Evolutionary conservation across 441 rosid genomes (phyloP).

Genomic region (Viola pubescens): DNA sequence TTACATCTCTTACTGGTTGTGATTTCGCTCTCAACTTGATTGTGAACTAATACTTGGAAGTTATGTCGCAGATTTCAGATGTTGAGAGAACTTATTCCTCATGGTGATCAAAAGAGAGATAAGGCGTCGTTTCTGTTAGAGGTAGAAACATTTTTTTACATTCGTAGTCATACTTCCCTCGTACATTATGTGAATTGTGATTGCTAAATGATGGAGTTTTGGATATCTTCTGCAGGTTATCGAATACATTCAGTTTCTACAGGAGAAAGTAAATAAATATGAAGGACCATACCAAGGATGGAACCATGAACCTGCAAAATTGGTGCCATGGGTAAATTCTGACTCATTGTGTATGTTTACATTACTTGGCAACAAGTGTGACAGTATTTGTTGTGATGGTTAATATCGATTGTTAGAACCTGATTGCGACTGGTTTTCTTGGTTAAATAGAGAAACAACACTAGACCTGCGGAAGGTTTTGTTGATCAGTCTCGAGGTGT

Average conservation of each 20-base stretch:
- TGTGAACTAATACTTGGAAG: background rate
- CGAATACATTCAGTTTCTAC: constrained; percentile 83
- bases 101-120: constrained; percentile 87
- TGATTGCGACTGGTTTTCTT: background rate
- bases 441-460: constrained; percentile 46
- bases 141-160: constrained; percentile 29
- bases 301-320: constrained; percentile 61
- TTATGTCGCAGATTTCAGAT: constrained; percentile 63
- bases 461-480: constrained; percentile 35
- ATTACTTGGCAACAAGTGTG: too few species aligned
- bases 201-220: constrained; percentile 7
- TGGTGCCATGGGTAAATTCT: constrained; percentile 59
- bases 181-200: background rate
- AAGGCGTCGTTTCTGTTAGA: constrained; percentile 92
- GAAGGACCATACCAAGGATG: constrained; percentile 70
- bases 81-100: constrained; percentile 79
- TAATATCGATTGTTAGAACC: too few species aligned
- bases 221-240: constrained; percentile 48
- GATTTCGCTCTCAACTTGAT: constrained; percentile 1
- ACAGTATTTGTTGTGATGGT: too few species aligned
- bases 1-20: too few species aligned
- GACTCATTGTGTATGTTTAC: background rate
- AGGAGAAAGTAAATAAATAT: constrained; percentile 62
- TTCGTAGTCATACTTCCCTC: background rate
- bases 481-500: constrained; percentile 34